Base-by-base conservation (phyloP, 805 yeast species). In the Candida namnaoensis region DNA sequence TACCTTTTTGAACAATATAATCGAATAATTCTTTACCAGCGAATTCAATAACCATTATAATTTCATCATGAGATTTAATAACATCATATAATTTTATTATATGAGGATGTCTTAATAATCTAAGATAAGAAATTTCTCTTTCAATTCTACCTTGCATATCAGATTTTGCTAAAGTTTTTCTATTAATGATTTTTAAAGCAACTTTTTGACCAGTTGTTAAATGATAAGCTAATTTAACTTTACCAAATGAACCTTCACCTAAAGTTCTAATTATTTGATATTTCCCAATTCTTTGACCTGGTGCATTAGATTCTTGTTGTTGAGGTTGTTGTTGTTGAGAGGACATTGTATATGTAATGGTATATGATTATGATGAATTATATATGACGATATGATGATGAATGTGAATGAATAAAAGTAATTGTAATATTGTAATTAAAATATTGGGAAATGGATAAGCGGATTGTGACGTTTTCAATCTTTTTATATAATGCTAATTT, bases 71-170 rank as follows among this genome's bases (percentile, higher is more conserved):
- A 36, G 95, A 84, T 62, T 90, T 90, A 60, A 91, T 90, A 36
- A 91, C 98, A 61, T 91, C 98, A 64, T 88, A 90, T 39, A 91
- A 70, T 63, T 91, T 91, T 66, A 91, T 91, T 62, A 91, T 91
- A 62, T 91, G 98, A 4, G 96, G 97, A 63, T 91, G 98, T 61
- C 96, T 78, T 46, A 91, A 70, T 43, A 91, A 69, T 42, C 97
- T 69, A 49, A 91, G 69, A 59, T 91, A 91, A 11, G 95, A 82
- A 41, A 91, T 91, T 61, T 91, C 98, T 52, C 98, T 73, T 68
- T 91, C 98, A 27, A 91, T 81, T 47, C 98, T 72, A 26, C 97
- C 97, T 58, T 90, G 96, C 98, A 90, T 90, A 63, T 90, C 98
- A 9, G 88, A 78, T 58, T 91, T 91, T 38, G 96, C 95, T 58